Evolutionary conservation across 768 basidiomycete species (phyloP), one percentile per base, ranked within the genome.

Genomic region (Boletus tomentosulus): DNA sequence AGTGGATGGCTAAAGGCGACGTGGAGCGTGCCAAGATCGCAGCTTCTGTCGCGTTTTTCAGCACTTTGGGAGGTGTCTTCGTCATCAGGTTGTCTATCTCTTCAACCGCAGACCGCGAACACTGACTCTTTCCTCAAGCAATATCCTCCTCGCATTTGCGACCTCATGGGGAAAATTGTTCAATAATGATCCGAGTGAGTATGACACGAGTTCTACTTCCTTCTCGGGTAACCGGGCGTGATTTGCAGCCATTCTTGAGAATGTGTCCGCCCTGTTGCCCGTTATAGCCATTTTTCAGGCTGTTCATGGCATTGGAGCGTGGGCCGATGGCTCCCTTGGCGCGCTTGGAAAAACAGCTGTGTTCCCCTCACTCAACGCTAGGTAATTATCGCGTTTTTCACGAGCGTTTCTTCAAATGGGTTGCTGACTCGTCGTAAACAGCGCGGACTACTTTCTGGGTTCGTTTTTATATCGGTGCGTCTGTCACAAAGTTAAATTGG

Each of bases 121-220:
- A 31, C 49, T 54, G 37, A 53, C 37, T 4, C 19, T 16, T 12
- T 41, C 25, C 4, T 16, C 56, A 80, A 51, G 80, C 48, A 58
- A 66, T 1, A 59, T 77, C 53, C 76, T 80, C 53, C 57, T 79
- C 50, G 63, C 72, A 27, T 81, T 74, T 65, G 66, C 78, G 11
- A 58, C 74, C 37, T 68, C 72, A 6, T 85, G 81, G 81, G 85
- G 76, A 10, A 69, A 74, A 50, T 58, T 87, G 16, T 87, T 87
- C 73, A 85, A 84, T 59, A 73, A 74, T 43, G 84, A 86, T 62
- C 70, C 71, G 1, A 55, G 70, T 73, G 55, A 46, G 71, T 66
- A 25, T 39, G 43, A 3, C 13, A 16, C 38, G 3, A 0, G 22
- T 15, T 25, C 38, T n/a, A 13, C 27, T 15, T 30, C 31, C 8